These are phyloP conservation scores for Candida dajiaensis DNA, from an alignment of 805 yeast genomes.

Conservation along the genomic window DNA sequence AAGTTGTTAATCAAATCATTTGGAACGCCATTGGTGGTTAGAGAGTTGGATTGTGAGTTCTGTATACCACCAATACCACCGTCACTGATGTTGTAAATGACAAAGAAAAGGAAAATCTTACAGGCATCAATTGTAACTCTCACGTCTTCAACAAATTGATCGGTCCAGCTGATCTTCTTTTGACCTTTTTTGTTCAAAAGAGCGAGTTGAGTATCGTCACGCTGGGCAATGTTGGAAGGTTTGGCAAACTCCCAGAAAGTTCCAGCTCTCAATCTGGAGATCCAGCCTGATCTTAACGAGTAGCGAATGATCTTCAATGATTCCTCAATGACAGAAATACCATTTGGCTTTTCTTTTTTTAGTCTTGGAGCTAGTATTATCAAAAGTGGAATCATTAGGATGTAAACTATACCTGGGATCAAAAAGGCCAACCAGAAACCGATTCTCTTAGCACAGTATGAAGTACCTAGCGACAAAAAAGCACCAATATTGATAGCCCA, in stretches of 20 bases:
- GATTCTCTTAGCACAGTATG: conserved; percentile 55
- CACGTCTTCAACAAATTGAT: conserved; percentile 68
- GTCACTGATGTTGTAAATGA: conserved; percentile 67
- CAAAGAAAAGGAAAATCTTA: conserved; percentile 63
- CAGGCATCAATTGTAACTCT: conserved; percentile 59
- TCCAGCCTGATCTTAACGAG: conserved; percentile 37
- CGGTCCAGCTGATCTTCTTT: conserved; percentile 43
- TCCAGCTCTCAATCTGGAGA: conserved; percentile 32
- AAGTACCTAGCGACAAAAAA: conserved; percentile 66
- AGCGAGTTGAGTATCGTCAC: conserved; percentile 23
- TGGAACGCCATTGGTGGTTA: conserved; percentile 71
- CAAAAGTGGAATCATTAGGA: conserved; percentile 43
- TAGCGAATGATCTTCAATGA: conserved; percentile 34
- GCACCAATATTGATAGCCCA: conserved; percentile 71
- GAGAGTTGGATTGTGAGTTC: conserved; percentile 52
- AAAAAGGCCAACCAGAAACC: conserved; percentile 73
- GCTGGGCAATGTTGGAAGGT: conserved; percentile 46
- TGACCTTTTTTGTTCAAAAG: conserved; percentile 16
- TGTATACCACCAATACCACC: conserved; percentile 47
- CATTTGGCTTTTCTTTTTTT: conserved; percentile 20
- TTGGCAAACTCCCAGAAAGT: conserved; percentile 50
- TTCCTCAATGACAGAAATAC: conserved; percentile 37
- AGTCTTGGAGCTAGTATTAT: conserved; percentile 21
- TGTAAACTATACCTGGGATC: conserved; percentile 56
- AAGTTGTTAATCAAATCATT: conserved; percentile 72